Base-by-base conservation (phyloP, 2,329 filamentous ascomycete genomes). In the Elsinoe perseae region DNA sequence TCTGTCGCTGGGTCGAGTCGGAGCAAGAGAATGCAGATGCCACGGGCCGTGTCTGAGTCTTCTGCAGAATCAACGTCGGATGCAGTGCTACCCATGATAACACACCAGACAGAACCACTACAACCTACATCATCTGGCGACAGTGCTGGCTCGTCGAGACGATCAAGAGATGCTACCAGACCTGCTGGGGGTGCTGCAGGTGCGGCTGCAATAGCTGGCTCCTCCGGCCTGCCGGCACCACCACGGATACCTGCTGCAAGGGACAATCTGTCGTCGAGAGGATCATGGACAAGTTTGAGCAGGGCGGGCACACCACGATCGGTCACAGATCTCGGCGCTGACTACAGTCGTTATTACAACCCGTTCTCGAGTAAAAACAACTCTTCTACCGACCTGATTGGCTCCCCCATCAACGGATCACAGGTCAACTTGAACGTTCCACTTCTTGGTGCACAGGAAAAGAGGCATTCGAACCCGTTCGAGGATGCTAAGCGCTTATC, bases 321-420 rank as follows among this genome's bases (percentile, higher is more conserved):
- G 8, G 63, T 71, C n/a, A 62, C 64, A 25, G 69, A 71, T 53
- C 60, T 71, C 4, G 68, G 69, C 8, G 62, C 65, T 4, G 68
- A 70, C 58, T 71, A 69, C 59, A 67, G 64, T 56, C 64, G 69
- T 46, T 71, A 70, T 61, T 70, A 64, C 61, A 70, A 70, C 50
- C 69, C 69, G 28, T 70, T 71, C 61, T 63, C 64, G 54, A 65
- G 66, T 18, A 61, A 62, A 16, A 66, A 66, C 48, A 67, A 65
- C 36, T 70, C 69, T 7, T 63, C 66, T 18, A 61, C 63, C 40
- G 67, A 70, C 56, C 58, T 69, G 6, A 56, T 61, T 8, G 56
- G 56, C 38, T 60, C 63, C 18, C 61, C 65, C 12, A 58, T 60
- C 12, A 60, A 61, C 53, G 61, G 60, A 42, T 66, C 64, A 18